A percentile compares a stretch with the other conserved stretches of the same genome.
Conservation (phyloP, 495 filamentous ascomycete genomes). For the Aspergillus panamensis region DNA sequence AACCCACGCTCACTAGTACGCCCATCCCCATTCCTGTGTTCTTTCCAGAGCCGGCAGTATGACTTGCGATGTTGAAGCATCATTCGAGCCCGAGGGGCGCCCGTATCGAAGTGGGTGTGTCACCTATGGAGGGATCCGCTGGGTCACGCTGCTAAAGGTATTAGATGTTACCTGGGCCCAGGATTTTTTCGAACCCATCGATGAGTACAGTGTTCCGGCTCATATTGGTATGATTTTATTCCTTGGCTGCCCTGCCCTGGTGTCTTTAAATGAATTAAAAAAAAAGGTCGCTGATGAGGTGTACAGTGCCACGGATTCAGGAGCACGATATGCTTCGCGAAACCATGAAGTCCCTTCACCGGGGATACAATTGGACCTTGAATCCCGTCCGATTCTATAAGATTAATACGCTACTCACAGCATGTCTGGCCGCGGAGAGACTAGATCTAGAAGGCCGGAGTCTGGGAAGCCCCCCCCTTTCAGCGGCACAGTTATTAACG, state of each 20-base stretch:
- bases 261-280: background rate
- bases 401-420: background rate
- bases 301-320: background rate
- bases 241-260: background rate
- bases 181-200: background rate
- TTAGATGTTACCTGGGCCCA: background rate
- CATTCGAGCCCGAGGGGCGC: background rate
- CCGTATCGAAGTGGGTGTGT: background rate
- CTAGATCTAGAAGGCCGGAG: background rate
- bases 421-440: background rate
- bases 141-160: background rate
- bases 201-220: background rate
- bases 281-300: background rate
- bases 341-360: background rate
- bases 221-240: background rate
- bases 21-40: background rate
- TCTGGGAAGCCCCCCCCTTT: background rate
- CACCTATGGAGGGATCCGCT: background rate
- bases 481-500: background rate
- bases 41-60: background rate
- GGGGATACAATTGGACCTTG: background rate
- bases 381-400: background rate
- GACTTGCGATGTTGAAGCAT: background rate
- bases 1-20: background rate
- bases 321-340: background rate